Conservation (phyloP, 805 yeast species). For the Clavispora vitiphila region DNA sequence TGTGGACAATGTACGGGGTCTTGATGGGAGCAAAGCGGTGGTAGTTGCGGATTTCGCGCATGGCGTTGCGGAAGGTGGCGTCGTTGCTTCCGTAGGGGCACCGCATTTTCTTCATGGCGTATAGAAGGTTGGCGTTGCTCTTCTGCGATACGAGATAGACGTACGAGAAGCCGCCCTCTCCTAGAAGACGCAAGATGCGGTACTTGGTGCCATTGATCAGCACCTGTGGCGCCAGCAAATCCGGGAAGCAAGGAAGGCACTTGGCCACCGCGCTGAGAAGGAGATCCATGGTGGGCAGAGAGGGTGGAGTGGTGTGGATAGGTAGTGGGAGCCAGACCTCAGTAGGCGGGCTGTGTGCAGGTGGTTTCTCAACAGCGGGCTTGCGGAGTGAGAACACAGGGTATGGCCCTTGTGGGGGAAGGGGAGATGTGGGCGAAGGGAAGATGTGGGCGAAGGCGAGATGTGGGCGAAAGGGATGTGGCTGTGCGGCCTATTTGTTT, state of each 20-base stretch:
- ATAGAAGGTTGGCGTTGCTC: conserved; percentile 40
- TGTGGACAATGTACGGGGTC: conserved; percentile 60
- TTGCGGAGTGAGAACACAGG: too few relatives aligned
- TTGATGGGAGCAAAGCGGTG: conserved; percentile 53
- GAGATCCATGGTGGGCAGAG: conserved; percentile 7
- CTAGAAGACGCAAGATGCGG: conserved; percentile 64
- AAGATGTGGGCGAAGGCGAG: too few relatives aligned
- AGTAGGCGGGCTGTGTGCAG: neutral
- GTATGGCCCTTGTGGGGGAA: too few relatives aligned
- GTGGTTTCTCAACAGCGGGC: too few relatives aligned
- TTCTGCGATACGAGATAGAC: conserved; percentile 67
- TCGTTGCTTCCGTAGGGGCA: conserved; percentile 84
- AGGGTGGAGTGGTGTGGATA: neutral
- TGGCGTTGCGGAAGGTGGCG: conserved; percentile 53
- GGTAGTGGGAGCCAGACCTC: neutral
- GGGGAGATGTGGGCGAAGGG: too few relatives aligned
- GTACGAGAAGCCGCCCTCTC: conserved; percentile 87
- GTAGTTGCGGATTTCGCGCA: conserved; percentile 74
- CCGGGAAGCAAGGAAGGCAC: conserved; percentile 44
- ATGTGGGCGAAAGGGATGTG: too few relatives aligned
- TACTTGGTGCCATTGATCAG: conserved; percentile 58
- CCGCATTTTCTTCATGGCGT: conserved; percentile 79
- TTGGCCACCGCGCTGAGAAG: conserved; percentile 12
- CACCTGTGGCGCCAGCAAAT: conserved; percentile 48
- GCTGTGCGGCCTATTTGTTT: too few relatives aligned